phyloP scores from a whole-genome alignment of 2,329 filamentous ascomycete species.

The Aureobasidium musti region DNA sequence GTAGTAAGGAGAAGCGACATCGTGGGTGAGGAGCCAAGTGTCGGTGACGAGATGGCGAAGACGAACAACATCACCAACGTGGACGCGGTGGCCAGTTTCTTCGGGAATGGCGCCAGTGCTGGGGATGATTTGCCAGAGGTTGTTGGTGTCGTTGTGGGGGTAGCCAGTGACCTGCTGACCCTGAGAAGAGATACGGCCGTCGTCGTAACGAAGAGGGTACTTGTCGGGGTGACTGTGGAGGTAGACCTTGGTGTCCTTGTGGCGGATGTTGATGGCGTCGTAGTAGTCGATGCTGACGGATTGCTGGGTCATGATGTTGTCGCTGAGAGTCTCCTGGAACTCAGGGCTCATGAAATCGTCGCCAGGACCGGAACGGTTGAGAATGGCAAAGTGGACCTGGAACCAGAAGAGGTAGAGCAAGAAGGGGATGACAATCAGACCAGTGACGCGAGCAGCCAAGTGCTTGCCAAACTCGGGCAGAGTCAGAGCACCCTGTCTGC shows the following conservation, averaged over 20 bases:
- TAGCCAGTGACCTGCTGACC: constrained; percentile 97
- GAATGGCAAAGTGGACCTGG: constrained; percentile 95
- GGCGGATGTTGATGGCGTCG: constrained; percentile 80
- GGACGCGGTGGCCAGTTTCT: constrained; percentile 64
- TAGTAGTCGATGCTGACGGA: constrained; percentile 86
- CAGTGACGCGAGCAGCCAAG: constrained; percentile 82
- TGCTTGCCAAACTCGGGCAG: constrained; percentile 83
- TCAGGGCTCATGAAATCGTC: constrained; percentile 99
- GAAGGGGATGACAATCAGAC: constrained; percentile 87
- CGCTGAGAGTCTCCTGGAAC: constrained; percentile 94
- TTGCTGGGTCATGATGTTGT: constrained; percentile 89
- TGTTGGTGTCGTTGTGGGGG: constrained; percentile 98
- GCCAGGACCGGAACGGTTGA: constrained; percentile 84
- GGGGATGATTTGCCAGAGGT: constrained; percentile 93
- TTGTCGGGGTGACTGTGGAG: constrained; percentile 88
- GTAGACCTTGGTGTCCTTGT: constrained; percentile 97
- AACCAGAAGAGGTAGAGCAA: constrained; percentile 99
- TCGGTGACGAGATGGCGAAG: constrained; percentile 86
- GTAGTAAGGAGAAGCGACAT: constrained; percentile 93
- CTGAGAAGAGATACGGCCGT: constrained; percentile 95
- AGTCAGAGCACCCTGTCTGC: constrained; percentile 75
- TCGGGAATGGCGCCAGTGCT: constrained; percentile 54
- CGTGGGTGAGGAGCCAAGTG: constrained; percentile 84
- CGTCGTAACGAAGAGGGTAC: constrained; percentile 94
- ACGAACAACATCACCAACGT: constrained; percentile 81